Conservation (phyloP, 2,329 filamentous ascomycete species). For the Colletotrichum costaricense region DNA sequence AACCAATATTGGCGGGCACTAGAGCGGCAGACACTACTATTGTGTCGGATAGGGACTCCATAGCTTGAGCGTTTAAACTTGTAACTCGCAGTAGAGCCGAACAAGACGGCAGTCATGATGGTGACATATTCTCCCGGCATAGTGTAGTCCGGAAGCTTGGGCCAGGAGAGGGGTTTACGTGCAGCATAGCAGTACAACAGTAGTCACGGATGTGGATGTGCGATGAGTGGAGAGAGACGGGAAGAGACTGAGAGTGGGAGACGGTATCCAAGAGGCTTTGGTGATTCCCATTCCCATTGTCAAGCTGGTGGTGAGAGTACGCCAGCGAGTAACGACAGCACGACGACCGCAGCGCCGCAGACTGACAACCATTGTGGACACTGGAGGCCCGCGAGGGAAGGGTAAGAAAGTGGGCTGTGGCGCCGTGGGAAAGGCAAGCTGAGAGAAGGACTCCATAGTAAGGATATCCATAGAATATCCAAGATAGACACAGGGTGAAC, state of each 20-base stretch:
- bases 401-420: neutral
- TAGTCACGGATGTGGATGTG: too few relatives aligned
- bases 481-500: neutral
- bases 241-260: neutral
- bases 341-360: constrained; percentile 4
- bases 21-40: neutral
- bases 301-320: constrained; percentile 29
- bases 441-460: neutral
- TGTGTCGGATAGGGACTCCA: neutral
- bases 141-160: neutral
- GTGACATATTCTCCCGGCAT: neutral
- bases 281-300: constrained; percentile 18
- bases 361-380: neutral
- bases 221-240: neutral
- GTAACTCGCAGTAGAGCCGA: neutral
- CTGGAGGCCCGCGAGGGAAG: constrained; percentile 8
- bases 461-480: too few relatives aligned
- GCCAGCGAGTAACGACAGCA: constrained; percentile 9
- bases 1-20: neutral
- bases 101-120: neutral
- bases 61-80: neutral
- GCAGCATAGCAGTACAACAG: neutral
- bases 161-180: neutral
- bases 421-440: neutral
- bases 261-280: neutral